Evolutionary conservation across 2,329 filamentous ascomycete genomes (phyloP).

Genomic region (Beauveria bassiana): DNA sequence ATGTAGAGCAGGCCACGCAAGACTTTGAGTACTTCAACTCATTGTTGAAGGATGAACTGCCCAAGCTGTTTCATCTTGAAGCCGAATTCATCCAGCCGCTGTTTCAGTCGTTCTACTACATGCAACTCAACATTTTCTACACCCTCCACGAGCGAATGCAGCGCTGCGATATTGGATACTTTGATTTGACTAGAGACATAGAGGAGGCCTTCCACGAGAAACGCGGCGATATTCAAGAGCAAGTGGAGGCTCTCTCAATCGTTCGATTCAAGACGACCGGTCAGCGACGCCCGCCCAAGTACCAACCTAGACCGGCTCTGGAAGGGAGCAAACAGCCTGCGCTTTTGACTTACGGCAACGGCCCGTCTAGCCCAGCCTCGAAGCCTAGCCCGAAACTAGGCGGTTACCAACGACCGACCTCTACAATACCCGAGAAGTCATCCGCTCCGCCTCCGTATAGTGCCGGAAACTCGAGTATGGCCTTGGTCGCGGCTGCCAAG

Average conservation of each 20-base stretch:
- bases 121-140: conserved; percentile 99
- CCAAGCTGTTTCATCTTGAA: conserved; percentile 83
- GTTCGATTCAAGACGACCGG: conserved; percentile 88
- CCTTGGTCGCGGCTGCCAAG: conserved; percentile 44
- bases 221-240: conserved; percentile 79
- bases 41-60: conserved; percentile 89
- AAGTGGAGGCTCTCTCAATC: conserved; percentile 75
- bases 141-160: conserved; percentile 98
- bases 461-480: conserved; percentile 33
- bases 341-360: conserved; percentile 43
- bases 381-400: conserved; percentile 20
- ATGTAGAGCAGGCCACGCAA: conserved; percentile 83
- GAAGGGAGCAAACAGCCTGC: conserved; percentile 41
- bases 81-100: conserved; percentile 92
- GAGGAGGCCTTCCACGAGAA: conserved; percentile 87
- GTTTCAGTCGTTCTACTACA: conserved; percentile 99
- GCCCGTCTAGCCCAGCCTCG: conserved; percentile 15
- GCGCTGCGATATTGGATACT: conserved; percentile 93
- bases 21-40: conserved; percentile 99
- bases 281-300: conserved; percentile 52
- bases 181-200: conserved; percentile 83
- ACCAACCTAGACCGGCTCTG: conserved; percentile 43
- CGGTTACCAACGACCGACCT: conserved; percentile 27
- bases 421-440: conserved; percentile 36
- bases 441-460: conserved; percentile 68